Evolutionary conservation across 441 rosid species (phyloP), one percentile per base, ranked within the genome.

Genomic region (Gossypium gossypioides): DNA sequence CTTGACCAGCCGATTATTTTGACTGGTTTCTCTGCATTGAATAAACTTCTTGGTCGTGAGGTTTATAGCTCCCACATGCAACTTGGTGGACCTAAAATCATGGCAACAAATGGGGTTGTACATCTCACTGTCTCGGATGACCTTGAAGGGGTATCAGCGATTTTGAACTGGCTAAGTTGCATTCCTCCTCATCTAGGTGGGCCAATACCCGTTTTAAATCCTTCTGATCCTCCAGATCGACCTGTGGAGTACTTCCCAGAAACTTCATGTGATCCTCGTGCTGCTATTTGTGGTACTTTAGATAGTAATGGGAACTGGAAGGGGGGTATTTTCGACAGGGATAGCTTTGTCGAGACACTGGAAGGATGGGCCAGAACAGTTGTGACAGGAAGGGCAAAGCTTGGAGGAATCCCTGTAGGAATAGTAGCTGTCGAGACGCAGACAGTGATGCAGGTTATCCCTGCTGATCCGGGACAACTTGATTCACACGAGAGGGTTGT

Each of bases 61-160:
- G 99, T 96, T 24, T 96, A 96, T 82, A 96, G 99, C 83, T 96
- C 98, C 74, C 99, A 96, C 84, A 96, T 96, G 99, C 99, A 96
- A 84, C 99, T 96, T 65, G 99, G 99, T 74, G 99, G 99, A 32
- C 99, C 99, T 1, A 96, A 96, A 84, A 91, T 96, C 75, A 96
- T 96, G 99, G 98, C 95, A 51, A 96, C 98, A 57, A 96, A 96
- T 76, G 99, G 99, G 68, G 99, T 96, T 42, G 98, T 93, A 71
- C 99, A 96, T 87, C 97, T 88, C 74, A 89, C 98, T 2, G 98
- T 96, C 73, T 86, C 97, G 18, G 96, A 91, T 85, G 99, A 96
- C 81, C 97, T 96, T 44, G 98, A 93, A 86, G 99, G 98, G 18
- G 86, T 93, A 48, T 85, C 89, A 1, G 91, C 98, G 32, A 96